Evolutionary conservation across 768 basidiomycete species (phyloP).

Genomic region (Melanogaster broomeanus): DNA sequence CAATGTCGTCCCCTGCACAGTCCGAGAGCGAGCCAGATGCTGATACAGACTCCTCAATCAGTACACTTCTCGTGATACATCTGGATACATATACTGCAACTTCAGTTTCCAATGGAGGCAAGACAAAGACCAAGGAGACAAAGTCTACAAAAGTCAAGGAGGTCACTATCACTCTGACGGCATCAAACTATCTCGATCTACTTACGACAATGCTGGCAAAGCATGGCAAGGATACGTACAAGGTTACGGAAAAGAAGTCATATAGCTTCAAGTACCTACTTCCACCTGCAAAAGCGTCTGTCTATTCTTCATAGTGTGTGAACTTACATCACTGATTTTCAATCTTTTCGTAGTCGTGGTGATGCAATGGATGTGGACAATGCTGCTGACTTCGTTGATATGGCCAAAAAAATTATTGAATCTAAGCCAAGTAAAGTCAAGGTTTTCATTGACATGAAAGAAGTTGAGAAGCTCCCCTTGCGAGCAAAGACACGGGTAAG

Average conservation of each 20-base stretch:
- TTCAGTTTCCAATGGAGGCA: background rate
- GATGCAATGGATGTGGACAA: constrained; percentile 4
- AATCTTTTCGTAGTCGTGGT: too few relatives aligned
- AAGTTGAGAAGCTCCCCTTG: background rate
- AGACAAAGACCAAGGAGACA: background rate
- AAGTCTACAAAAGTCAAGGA: constrained; percentile 1
- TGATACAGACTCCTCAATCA: too few relatives aligned
- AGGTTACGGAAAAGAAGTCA: background rate
- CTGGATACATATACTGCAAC: background rate
- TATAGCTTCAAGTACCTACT: background rate
- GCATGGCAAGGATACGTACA: background rate
- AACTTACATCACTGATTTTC: too few relatives aligned
- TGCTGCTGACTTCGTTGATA: background rate
- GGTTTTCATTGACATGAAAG: constrained; percentile 1
- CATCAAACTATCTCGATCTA: background rate
- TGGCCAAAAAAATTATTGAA: background rate
- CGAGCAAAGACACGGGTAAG: too few relatives aligned
- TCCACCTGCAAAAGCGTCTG: background rate
- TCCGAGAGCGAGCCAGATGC: too few relatives aligned
- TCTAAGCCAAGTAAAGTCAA: background rate
- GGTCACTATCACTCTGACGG: background rate
- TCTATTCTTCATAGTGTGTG: too few relatives aligned
- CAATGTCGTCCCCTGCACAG: too few relatives aligned
- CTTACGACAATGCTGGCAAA: background rate
- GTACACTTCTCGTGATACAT: background rate